phyloP scores from a whole-genome alignment of 1,284 basidiomycete genomes.

The Athelia sp. region DNA sequence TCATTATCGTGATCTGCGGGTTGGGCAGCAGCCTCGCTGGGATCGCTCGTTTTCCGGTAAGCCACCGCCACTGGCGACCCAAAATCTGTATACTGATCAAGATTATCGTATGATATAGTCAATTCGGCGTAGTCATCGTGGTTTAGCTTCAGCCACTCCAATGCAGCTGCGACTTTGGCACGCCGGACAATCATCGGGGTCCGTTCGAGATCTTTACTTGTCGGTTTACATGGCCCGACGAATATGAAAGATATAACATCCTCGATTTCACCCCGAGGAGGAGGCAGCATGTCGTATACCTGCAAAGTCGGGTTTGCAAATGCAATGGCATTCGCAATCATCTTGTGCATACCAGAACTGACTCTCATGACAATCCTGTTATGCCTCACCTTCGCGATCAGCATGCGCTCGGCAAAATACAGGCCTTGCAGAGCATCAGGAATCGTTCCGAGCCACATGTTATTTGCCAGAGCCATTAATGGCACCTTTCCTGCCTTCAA shows the following conservation, averaged over 20 bases:
- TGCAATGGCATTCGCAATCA: slow-evolving; percentile 30
- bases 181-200: slow-evolving; percentile 25
- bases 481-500: neutral
- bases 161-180: slow-evolving; percentile 13
- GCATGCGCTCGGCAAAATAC: slow-evolving; percentile 17
- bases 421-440: slow-evolving; percentile 16
- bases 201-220: too few species aligned
- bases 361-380: slow-evolving; percentile 14
- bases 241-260: slow-evolving; percentile 31
- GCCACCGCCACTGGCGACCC: slow-evolving; percentile 14
- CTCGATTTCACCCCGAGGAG: slow-evolving; percentile 25
- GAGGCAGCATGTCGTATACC: slow-evolving; percentile 28
- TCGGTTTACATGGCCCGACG: too few species aligned
- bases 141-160: slow-evolving; percentile 27
- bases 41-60: slow-evolving; percentile 7
- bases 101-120: slow-evolving; percentile 17
- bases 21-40: slow-evolving; percentile 10
- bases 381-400: slow-evolving; percentile 14
- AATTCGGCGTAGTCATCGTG: slow-evolving; percentile 21
- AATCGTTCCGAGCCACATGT: slow-evolving; percentile 21
- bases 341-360: slow-evolving; percentile 22
- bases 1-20: slow-evolving; percentile 6
- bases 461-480: slow-evolving; percentile 15
- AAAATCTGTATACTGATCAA: slow-evolving; percentile 15
- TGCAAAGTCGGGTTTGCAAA: slow-evolving; percentile 27